Percentiles rank a stretch among this genome's conserved stretches.
These are phyloP conservation scores for Mycena venus DNA, from an alignment of 768 basidiomycete species.

Conservation along the genomic window DNA sequence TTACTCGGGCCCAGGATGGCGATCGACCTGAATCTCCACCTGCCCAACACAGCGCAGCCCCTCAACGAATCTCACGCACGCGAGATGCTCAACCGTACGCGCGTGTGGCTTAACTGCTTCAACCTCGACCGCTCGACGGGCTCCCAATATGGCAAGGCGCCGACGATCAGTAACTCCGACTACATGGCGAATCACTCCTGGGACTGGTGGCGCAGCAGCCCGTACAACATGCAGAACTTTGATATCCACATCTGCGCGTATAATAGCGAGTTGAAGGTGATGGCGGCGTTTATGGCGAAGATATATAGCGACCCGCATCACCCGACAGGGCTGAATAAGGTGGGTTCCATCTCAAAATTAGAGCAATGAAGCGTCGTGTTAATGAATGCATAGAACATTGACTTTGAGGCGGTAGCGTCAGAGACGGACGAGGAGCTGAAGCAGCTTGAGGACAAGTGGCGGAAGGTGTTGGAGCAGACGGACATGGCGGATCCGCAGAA, in stretches of 20 bases:
- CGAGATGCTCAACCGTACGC: constrained; percentile 90
- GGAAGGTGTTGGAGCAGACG: constrained; percentile 61
- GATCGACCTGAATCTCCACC: constrained; percentile 90
- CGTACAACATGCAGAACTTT: constrained; percentile 77
- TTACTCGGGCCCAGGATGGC: constrained; percentile 71
- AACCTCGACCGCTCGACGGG: constrained; percentile 92
- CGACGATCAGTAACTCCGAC: constrained; percentile 82
- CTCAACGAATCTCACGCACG: constrained; percentile 86
- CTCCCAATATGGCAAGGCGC: constrained; percentile 89
- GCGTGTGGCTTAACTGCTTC: constrained; percentile 92
- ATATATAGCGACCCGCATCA: constrained; percentile 83
- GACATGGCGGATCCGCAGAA: constrained; percentile 69
- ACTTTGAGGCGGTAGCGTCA: constrained; percentile 74
- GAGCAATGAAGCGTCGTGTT: neutral
- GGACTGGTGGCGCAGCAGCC: constrained; percentile 78
- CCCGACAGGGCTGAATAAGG: constrained; percentile 84
- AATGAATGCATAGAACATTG: constrained; percentile 60
- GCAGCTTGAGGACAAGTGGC: constrained; percentile 68
- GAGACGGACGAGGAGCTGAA: constrained; percentile 81
- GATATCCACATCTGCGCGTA: constrained; percentile 88
- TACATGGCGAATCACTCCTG: constrained; percentile 81
- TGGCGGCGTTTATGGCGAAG: constrained; percentile 69
- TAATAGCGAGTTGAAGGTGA: constrained; percentile 78
- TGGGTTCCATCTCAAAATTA: constrained; percentile 36
- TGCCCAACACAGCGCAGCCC: constrained; percentile 79